Evolutionary conservation across 2,329 filamentous ascomycete genomes (phyloP), one percentile per base, ranked within the genome.

Genomic region (Ascochyta fabae): DNA sequence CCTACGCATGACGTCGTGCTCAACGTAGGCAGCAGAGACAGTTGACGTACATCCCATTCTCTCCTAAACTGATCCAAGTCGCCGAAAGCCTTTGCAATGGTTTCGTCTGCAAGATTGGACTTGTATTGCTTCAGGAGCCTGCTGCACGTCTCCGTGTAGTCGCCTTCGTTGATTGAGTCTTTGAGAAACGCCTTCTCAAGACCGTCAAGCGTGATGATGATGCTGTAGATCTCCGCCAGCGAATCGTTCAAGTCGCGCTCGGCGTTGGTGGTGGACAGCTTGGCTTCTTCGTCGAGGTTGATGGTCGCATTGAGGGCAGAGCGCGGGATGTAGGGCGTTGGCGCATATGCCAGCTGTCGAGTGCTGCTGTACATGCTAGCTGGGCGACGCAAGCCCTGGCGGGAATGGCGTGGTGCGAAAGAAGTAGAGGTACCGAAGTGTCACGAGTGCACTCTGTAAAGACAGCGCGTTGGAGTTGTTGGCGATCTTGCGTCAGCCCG

Each of bases 61-160:
- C 84, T 83, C 76, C 96, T 97, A 79, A 99, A 99, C 23, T 88
- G 88, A 61, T 98, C 95, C 42, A 99, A 77, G 60, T 93, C 91
- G 13, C 87, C 88, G 74, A 98, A 99, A 39, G 91, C 91, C 36
- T 83, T 86, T n/a, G 89, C 85, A n/a, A 99, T 95, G 1, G 85
- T 89, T 65, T 98, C 94, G 72, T 98, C 92, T 27, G 90, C 88
- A 27, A 99, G 80, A 59, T 96, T 92, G 54, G 92, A 96, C 76
- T 94, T 96, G 82, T 99, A 99, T 79, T 99, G 95, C 78, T 96
- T 96, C 67, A 99, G 78, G 56, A 96, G 85, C 35, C 95, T 87
- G 72, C 93, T 91, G 81, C 96, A 99, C 63, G 95, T 96, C 72
- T 98, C 95, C 1, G 93, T 96, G 76, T 99, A 99, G 69, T 97